Percentiles rank a stretch among this genome's conserved stretches.
Evolutionary conservation across 495 filamentous ascomycete species (phyloP).

Genomic region (Aspergillus saccharolyticus): DNA sequence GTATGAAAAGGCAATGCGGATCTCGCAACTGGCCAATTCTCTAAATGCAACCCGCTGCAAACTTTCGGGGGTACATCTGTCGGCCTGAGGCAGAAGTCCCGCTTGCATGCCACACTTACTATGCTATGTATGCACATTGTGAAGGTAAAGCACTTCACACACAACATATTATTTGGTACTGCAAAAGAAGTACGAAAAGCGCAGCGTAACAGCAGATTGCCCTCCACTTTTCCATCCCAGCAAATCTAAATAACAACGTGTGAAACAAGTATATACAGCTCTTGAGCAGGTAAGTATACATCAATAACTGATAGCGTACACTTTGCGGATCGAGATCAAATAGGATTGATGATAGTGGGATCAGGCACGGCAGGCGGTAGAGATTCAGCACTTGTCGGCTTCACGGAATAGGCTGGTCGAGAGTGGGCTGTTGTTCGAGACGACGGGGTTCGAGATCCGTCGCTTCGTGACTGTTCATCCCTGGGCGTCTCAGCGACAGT

Average conservation of each 20-base stretch:
- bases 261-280: constrained; percentile 4
- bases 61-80: background rate
- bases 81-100: background rate
- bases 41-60: background rate
- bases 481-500: constrained; percentile 24
- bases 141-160: too few relatives aligned
- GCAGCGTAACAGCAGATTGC: background rate
- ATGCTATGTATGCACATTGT: too few relatives aligned
- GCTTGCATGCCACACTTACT: too few relatives aligned
- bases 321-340: constrained; percentile 21
- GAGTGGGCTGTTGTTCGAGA: constrained; percentile 3
- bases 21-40: background rate
- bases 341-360: constrained; percentile 40
- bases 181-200: background rate
- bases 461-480: constrained; percentile 29
- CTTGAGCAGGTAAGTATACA: constrained; percentile 7
- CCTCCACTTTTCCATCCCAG: background rate
- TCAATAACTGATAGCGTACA: background rate
- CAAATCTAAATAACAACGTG: background rate
- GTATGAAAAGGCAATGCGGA: background rate
- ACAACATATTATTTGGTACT: too few relatives aligned
- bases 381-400: constrained; percentile 12
- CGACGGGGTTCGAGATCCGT: constrained; percentile 27
- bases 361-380: constrained; percentile 29
- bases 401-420: background rate